A percentile compares a stretch with the other conserved stretches of the same genome.
Conservation (phyloP, 129 eudicot species). For the Apium graveolens region DNA sequence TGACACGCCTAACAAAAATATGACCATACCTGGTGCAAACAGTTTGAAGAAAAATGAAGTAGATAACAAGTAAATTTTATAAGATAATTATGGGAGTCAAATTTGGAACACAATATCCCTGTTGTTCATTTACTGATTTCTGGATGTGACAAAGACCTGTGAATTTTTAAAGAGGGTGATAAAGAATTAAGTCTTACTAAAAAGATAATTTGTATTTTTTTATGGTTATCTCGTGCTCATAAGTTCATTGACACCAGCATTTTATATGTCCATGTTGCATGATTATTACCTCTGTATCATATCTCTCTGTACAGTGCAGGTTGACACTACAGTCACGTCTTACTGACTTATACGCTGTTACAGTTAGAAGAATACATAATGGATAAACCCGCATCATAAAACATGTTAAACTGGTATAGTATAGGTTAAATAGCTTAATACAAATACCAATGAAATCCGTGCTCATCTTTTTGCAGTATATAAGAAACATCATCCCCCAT, state of each 20-base stretch:
- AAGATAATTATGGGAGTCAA: not conserved
- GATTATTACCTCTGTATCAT: not conserved
- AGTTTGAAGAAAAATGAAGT: not conserved
- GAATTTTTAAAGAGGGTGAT: not conserved
- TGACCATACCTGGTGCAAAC: not conserved
- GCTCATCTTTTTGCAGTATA: conserved; percentile 40
- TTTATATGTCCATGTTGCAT: not conserved
- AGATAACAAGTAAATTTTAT: not conserved
- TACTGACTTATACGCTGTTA: not conserved
- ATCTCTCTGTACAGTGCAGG: not conserved
- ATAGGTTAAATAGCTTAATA: not conserved
- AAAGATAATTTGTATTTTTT: not conserved
- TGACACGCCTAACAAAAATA: not conserved
- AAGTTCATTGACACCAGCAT: not conserved
- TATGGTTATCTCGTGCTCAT: not conserved
- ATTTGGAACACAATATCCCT: not conserved
- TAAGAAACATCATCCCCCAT: conserved; percentile 94
- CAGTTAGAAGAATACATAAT: not conserved
- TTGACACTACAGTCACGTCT: not conserved
- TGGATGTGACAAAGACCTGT: not conserved
- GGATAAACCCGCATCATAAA: not conserved
- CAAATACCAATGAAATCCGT: conserved; percentile 7
- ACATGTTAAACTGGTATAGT: not conserved
- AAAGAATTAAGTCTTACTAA: not conserved
- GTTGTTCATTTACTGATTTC: not conserved